phyloP scores from a whole-genome alignment of 2,329 filamentous ascomycete genomes.

The Pseudogymnoascus sp. region DNA sequence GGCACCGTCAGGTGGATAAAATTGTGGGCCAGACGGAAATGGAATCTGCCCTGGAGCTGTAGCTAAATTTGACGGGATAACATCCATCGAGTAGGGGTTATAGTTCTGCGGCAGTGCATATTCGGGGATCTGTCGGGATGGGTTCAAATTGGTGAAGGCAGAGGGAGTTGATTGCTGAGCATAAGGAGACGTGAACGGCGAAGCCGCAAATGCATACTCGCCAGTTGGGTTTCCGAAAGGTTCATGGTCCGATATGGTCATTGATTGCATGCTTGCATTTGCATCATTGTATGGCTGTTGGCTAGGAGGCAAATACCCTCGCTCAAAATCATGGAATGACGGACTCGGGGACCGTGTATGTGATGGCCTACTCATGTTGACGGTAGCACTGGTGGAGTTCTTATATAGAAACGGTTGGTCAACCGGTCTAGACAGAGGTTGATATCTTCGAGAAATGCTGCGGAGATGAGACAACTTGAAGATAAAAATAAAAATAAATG shows the following conservation, averaged over 20 bases:
- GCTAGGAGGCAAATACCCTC: not conserved
- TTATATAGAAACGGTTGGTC: not conserved
- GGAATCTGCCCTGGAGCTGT: not conserved
- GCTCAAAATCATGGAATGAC: not conserved
- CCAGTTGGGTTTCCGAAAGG: not conserved
- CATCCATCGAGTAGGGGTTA: not conserved
- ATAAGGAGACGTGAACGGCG: not conserved
- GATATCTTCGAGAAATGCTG: not conserved
- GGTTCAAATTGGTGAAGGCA: not conserved
- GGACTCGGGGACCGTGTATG: not conserved
- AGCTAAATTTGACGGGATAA: not conserved
- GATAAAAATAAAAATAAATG: not conserved
- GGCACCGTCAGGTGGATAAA: not conserved
- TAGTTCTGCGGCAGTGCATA: not conserved
- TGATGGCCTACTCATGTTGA: not conserved
- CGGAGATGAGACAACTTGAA: not conserved
- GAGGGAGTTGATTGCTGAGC: not conserved
- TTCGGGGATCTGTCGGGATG: not conserved
- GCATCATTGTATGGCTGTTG: not conserved
- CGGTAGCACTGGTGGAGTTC: not conserved
- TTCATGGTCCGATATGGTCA: not conserved
- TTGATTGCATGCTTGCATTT: slow-evolving; percentile 1
- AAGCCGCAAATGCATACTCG: not conserved
- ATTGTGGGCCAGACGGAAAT: not conserved
- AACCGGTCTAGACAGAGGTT: not conserved